phyloP scores from a whole-genome alignment of 768 basidiomycete genomes.

The Trametes elegans region DNA sequence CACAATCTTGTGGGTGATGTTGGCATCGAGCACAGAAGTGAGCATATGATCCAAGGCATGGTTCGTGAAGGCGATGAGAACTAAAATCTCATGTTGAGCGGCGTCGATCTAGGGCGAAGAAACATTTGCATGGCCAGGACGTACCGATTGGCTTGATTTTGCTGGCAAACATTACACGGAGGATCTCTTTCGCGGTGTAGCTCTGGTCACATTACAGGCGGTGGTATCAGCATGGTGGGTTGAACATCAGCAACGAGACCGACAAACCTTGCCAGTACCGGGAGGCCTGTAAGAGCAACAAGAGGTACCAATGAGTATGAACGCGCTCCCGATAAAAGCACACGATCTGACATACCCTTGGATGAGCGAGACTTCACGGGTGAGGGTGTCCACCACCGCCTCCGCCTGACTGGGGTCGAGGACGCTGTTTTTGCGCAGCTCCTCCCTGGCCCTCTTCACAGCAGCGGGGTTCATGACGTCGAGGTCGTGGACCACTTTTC shows the following conservation, averaged over 20 bases:
- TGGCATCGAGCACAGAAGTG: constrained; percentile 57
- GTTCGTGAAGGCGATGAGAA: constrained; percentile 69
- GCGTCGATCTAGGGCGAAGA: neutral
- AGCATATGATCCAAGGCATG: constrained; percentile 79
- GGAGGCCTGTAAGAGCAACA: constrained; percentile 52
- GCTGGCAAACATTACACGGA: constrained; percentile 61
- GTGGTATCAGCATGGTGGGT: neutral
- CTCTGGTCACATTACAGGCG: constrained; percentile 40
- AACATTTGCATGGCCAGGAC: neutral
- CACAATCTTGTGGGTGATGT: constrained; percentile 61
- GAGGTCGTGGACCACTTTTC: constrained; percentile 40
- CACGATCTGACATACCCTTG: constrained; percentile 55
- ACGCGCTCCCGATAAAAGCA: too few relatives aligned
- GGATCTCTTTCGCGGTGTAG: constrained; percentile 65
- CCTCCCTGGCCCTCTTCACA: constrained; percentile 44
- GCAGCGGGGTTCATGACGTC: constrained; percentile 35
- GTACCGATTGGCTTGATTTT: constrained; percentile 31
- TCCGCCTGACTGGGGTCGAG: constrained; percentile 73
- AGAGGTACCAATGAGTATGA: neutral
- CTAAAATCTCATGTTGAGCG: neutral
- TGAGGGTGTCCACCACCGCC: constrained; percentile 60
- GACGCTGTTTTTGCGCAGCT: constrained; percentile 44
- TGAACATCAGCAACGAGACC: neutral
- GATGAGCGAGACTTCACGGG: constrained; percentile 60
- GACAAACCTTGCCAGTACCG: constrained; percentile 69